Conservation (phyloP, 225 moss, liverwort and hornwort species). For the Bryum argenteum region DNA sequence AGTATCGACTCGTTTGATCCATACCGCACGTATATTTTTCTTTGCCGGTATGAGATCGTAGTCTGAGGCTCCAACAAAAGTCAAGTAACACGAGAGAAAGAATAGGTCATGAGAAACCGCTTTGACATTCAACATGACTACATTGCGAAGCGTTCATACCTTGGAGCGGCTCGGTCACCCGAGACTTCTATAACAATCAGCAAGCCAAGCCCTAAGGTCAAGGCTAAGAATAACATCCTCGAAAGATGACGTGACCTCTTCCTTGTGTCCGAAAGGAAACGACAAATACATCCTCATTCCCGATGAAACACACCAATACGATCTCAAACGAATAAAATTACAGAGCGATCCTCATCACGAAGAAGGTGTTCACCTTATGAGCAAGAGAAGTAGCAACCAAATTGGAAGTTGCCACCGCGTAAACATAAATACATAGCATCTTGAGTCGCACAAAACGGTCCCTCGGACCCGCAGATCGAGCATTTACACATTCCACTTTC, state of each 20-base stretch:
- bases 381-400: constrained; percentile 89
- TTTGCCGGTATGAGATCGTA: constrained; percentile 66
- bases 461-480: constrained; percentile 69
- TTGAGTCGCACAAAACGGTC: constrained; percentile 80
- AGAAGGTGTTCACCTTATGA: constrained; percentile 56
- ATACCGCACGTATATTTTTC: constrained; percentile 71
- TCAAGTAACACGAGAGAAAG: constrained; percentile 23
- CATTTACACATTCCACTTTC: background rate
- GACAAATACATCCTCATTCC: background rate
- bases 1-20: background rate
- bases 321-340: constrained; percentile 22
- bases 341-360: background rate
- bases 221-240: constrained; percentile 74
- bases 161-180: constrained; percentile 70
- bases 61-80: constrained; percentile 79
- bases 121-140: background rate
- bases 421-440: constrained; percentile 84
- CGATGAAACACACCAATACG: background rate
- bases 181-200: constrained; percentile 58
- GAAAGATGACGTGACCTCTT: constrained; percentile 78
- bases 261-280: constrained; percentile 53
- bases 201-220: constrained; percentile 69
- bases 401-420: constrained; percentile 84
- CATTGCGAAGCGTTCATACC: constrained; percentile 35
- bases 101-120: background rate